Evolutionary conservation across 1,284 basidiomycete genomes (phyloP).

Genomic region (Marasmius sp.): DNA sequence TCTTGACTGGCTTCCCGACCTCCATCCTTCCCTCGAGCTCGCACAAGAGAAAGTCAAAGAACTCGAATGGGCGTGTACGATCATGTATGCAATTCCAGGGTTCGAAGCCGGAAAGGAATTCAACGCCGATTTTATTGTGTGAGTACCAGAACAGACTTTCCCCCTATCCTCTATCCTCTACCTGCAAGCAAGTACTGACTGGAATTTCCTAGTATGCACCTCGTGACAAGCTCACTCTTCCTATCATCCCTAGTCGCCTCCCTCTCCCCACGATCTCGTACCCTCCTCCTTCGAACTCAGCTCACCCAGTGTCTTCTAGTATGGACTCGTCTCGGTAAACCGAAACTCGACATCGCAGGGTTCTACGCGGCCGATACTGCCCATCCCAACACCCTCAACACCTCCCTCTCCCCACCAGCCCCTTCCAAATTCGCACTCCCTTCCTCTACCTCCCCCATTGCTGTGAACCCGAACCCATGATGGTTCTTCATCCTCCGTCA

Average conservation of each 20-base stretch:
- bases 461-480: constrained; percentile 30
- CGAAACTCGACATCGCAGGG: constrained; percentile 34
- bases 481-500: constrained; percentile 54
- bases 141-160: constrained; percentile 24
- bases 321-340: constrained; percentile 42
- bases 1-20: constrained; percentile 47
- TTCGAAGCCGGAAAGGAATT: constrained; percentile 34
- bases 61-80: constrained; percentile 37
- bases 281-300: constrained; percentile 43
- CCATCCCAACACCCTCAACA: constrained; percentile 31
- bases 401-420: neutral
- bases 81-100: constrained; percentile 45
- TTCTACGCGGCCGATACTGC: constrained; percentile 35
- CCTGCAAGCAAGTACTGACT: neutral
- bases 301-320: constrained; percentile 36
- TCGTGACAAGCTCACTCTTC: constrained; percentile 55
- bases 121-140: constrained; percentile 50
- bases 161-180: neutral
- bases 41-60: constrained; percentile 47
- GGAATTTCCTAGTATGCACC: constrained; percentile 42
- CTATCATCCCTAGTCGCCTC: constrained; percentile 39
- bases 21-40: constrained; percentile 25
- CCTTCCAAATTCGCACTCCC: neutral
- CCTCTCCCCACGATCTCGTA: constrained; percentile 36
- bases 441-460: constrained; percentile 34